These are phyloP conservation scores for Tetracladium maxilliforme DNA, from an alignment of 2,329 filamentous ascomycete genomes.

Conservation along the genomic window DNA sequence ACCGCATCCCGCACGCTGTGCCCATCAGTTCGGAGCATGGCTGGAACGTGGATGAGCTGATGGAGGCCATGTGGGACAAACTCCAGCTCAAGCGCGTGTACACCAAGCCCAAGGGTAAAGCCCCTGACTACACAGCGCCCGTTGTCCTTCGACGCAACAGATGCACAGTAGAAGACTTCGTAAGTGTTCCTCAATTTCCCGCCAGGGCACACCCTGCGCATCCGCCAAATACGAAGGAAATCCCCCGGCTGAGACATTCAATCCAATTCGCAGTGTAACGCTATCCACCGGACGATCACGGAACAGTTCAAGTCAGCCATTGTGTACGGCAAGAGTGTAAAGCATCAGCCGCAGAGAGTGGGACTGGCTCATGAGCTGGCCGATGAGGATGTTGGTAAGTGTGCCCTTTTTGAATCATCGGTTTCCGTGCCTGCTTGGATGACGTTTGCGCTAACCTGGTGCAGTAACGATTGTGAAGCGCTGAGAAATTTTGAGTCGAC, in stretches of 20 bases:
- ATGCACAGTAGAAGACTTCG: constrained; percentile 93
- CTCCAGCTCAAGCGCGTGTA: constrained; percentile 84
- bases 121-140: constrained; percentile 82
- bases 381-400: constrained; percentile 92
- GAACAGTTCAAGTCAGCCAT: constrained; percentile 93
- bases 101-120: constrained; percentile 92
- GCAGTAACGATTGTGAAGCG: constrained; percentile 18
- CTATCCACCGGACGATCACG: constrained; percentile 89
- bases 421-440: background rate
- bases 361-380: constrained; percentile 81
- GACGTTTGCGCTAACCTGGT: background rate
- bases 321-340: constrained; percentile 94
- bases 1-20: constrained; percentile 91
- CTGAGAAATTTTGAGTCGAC: too few relatives aligned
- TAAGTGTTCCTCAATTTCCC: constrained; percentile 33
- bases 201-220: background rate
- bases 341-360: constrained; percentile 95
- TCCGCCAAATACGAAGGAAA: constrained; percentile 7
- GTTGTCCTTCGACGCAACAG: constrained; percentile 74
- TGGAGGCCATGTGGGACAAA: constrained; percentile 99
- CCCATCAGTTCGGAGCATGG: constrained; percentile 96
- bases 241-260: constrained; percentile 3
- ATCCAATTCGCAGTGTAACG: constrained; percentile 59
- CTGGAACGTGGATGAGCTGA: constrained; percentile 93
- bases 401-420: background rate